phyloP scores from a whole-genome alignment of 306 rosid genomes.

The Nissolia schottii region DNA sequence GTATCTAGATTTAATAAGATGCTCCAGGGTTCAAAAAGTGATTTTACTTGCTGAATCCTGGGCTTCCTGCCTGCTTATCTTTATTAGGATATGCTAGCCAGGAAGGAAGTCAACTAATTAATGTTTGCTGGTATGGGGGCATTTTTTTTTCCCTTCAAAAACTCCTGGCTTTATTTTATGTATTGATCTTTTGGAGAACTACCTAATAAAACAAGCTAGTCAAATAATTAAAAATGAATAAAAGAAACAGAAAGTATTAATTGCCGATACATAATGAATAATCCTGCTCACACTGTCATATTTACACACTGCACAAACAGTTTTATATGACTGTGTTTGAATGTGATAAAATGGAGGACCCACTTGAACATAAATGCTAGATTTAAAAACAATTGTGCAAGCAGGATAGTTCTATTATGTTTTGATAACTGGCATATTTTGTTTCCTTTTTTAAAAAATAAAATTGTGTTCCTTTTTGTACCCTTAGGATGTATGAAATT shows the following conservation, averaged over 20 bases:
- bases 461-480: neutral
- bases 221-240: neutral
- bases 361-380: neutral
- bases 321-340: neutral
- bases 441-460: neutral
- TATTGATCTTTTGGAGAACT: neutral
- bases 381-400: neutral
- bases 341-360: neutral
- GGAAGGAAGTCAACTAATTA: neutral
- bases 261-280: neutral
- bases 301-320: slow-evolving; percentile 1
- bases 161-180: neutral
- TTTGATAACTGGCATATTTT: neutral
- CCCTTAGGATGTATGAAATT: slow-evolving; percentile 7
- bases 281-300: neutral
- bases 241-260: neutral
- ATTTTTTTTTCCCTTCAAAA: neutral
- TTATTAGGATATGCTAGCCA: slow-evolving; percentile 1
- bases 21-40: neutral
- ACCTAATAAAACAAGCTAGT: neutral
- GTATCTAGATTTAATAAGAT: slow-evolving; percentile 9
- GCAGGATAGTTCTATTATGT: neutral
- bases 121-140: slow-evolving; percentile 5
- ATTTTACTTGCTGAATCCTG: neutral
- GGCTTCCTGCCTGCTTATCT: neutral